Base-by-base conservation (phyloP, 2,329 filamentous ascomycete genomes). In the Fusarium praegraminearum region DNA sequence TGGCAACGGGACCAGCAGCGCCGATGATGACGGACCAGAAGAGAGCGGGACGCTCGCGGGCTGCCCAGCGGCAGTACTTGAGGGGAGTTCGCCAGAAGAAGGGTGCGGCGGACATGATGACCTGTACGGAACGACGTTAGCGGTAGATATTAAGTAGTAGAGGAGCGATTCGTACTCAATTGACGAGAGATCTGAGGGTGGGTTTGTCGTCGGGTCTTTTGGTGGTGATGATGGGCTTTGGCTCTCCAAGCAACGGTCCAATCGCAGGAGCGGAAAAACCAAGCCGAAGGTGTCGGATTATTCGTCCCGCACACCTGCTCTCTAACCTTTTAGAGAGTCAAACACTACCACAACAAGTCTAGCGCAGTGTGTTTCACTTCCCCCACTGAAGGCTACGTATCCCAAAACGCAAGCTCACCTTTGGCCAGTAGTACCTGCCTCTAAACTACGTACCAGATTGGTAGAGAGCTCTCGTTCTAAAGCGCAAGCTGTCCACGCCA, bases 71-170 rank as follows among this genome's bases (percentile, higher is more conserved):
- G 76, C 92, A 83, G 89, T 97, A 98, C 76, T 90, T 90, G 79
- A 97, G 77, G 70, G 96, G 96, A 63, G 88, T 86, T 72, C 89
- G 87, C 89, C 91, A 98, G 91, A 99, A 98, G 75, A 93, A 91
- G 57, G 87, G 85, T 65, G 86, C 75, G 76, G 82, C 76, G 69
- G 88, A 86, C 91, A 94, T 94, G 69, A 24, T 78, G 78, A 67
- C 61, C 60, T 66, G 11, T 30, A n/a, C 22, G 13, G 26, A 24
- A 38, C 3, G n/a, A 50, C 35, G 28, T 56, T 40, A 56, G 49
- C 1, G n/a, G 40, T 12, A 4, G 26, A 7, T 24, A 8, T 20
- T 13, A 16, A 9, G 20, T 13, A 28, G 46, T 4, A 12, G 22
- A 18, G 5, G n/a, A 20, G 26, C 8, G 50, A 26, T 30, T 41